These are phyloP conservation scores for Angomonas ambiguus DNA, from an alignment of 208 protist genomes.

Conservation along the genomic window DNA sequence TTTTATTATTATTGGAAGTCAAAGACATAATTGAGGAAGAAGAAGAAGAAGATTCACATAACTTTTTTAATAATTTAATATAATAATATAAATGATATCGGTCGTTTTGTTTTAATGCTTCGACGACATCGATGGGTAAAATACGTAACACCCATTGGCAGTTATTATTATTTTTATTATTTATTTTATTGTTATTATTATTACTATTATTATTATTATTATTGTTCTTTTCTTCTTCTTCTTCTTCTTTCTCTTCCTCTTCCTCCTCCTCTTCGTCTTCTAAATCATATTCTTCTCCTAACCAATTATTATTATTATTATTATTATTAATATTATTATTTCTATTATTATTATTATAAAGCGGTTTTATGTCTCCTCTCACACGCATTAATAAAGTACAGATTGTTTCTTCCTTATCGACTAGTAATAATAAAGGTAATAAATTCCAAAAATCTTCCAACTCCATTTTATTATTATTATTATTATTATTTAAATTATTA, in stretches of 20 bases:
- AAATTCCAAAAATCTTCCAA: neutral
- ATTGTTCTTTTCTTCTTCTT: no score
- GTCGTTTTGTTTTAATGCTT: neutral
- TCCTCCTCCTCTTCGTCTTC: no score
- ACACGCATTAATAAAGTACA: neutral
- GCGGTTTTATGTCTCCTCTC: no score
- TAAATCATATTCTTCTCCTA: no score
- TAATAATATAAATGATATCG: constrained; percentile 3
- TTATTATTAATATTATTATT: no score
- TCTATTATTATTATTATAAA: no score
- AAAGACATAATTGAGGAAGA: no score
- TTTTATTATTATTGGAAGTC: constrained; percentile 1
- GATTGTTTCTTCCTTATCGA: neutral
- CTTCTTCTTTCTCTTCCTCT: no score
- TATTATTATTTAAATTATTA: constrained; percentile 2
- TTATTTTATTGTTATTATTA: no score
- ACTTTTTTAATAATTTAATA: neutral
- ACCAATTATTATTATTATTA: no score
- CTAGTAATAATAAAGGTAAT: neutral
- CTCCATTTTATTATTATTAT: constrained; percentile 1
- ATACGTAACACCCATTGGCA: neutral
- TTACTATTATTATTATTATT: no score
- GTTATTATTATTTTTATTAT: constrained; percentile 1
- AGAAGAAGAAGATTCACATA: no score
- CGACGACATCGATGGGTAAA: neutral